Base-by-base conservation (phyloP, 176 grass and related monocot species). In the Triticum turgidum region DNA sequence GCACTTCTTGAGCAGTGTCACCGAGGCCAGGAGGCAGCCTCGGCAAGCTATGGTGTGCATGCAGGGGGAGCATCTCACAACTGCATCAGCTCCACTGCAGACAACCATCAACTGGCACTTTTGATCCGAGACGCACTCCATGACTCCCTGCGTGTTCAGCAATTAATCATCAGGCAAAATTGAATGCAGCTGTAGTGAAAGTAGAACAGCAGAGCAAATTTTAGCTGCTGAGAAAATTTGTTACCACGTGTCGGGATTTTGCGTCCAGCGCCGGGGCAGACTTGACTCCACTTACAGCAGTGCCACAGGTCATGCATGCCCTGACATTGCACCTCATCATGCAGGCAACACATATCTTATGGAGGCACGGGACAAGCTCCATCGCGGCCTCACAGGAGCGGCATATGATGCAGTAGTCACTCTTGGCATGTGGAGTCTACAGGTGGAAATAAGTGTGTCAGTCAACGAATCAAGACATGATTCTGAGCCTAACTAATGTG, bases 91-190 rank as follows among this genome's bases (percentile, higher is more conserved):
- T 65, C 88, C 91, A 82, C 67, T 66, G 73, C 91, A 93, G 79
- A 87, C 88, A 73, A 90, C 69, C 88, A 78, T 90, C 78, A 90
- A 47, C 86, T 88, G 91, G 66, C 91, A 93, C 73, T 79, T 90
- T 73, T 77, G 65, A 25, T 88, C 66, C 0, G 30, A 58, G 65
- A 12, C 21, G 1, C 1, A 1, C 66, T 80, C 77, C 56, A 56
- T 61, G 61, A 61, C 15, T 79, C 86, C 72, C 89, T 91, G 81
- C 81, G 52, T 49, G 49, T 87, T 69, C 37, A 35, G 44, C 9
- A 67, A 62, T 17, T 67, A 4, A 80, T 84, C 69, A 81, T 81
- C 76, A 81, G 58, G 51, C 7, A 74, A 54, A 73, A 27, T 73
- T 73, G 59, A 45, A 25, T 59, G n/a, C 58, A 37, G 9, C 34